A percentile compares a stretch with the other conserved stretches of the same genome.
Evolutionary conservation across 805 yeast genomes (phyloP).

Genomic region (Teunomyces gatunensis): DNA sequence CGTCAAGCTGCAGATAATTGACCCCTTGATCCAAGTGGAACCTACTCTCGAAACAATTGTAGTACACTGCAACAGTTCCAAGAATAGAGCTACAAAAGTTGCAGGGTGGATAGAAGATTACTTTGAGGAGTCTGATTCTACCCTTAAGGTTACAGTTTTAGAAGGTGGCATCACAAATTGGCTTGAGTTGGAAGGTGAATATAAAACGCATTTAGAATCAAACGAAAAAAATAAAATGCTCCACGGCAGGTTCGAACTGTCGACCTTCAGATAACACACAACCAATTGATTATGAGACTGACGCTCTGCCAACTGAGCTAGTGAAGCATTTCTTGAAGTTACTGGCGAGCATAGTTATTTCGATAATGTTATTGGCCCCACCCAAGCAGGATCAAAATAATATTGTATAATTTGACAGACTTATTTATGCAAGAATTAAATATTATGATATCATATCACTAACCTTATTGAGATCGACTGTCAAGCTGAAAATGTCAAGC

Average conservation of each 20-base stretch:
- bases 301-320: slow-evolving; percentile 16
- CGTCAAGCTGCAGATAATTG: slow-evolving; percentile 12
- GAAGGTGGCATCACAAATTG: slow-evolving; percentile 24
- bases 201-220: background rate
- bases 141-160: slow-evolving; percentile 17
- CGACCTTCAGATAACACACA: slow-evolving; percentile 34
- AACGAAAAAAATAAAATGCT: slow-evolving; percentile 19
- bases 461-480: background rate
- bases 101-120: slow-evolving; percentile 24
- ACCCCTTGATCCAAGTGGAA: slow-evolving; percentile 9
- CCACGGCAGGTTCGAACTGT: slow-evolving; percentile 42
- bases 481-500: background rate
- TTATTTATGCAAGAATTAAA: background rate
- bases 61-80: slow-evolving; percentile 22
- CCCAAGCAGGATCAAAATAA: no score
- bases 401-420: background rate
- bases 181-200: slow-evolving; percentile 13
- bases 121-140: slow-evolving; percentile 10
- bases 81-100: slow-evolving; percentile 16
- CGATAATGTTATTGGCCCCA: background rate
- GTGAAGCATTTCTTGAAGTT: slow-evolving; percentile 11
- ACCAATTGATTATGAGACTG: slow-evolving; percentile 12
- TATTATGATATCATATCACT: slow-evolving; percentile 2
- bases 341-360: background rate
- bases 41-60: slow-evolving; percentile 14